Conservation (phyloP, 1,139 yeast species). For the Yamadazyma triangularis region DNA sequence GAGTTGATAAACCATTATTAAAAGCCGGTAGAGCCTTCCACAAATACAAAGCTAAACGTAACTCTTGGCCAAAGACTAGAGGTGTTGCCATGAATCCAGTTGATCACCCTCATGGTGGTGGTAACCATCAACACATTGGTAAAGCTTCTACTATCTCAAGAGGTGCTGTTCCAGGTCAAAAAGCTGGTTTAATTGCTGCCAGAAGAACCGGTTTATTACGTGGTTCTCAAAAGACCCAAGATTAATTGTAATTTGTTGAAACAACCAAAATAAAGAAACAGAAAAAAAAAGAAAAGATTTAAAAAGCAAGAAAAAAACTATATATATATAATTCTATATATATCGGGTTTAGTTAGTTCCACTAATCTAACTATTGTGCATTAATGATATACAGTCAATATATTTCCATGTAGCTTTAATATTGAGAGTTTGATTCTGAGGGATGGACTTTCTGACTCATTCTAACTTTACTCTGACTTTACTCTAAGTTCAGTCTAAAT, state of each 20-base stretch:
- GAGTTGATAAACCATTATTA: conserved; percentile 98
- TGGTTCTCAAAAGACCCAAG: conserved; percentile 99
- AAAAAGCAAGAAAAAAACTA: no score
- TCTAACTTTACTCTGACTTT: no score
- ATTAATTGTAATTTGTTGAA: conserved; percentile 37
- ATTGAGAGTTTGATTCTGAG: no score
- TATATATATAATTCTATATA: no score
- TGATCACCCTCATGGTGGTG: conserved; percentile 99
- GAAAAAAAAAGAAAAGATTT: conserved; percentile 29
- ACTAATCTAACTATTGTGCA: conserved; percentile 7
- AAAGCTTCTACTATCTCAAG: conserved; percentile 98
- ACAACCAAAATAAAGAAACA: no score
- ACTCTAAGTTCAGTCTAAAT: no score
- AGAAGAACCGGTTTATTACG: conserved; percentile 99
- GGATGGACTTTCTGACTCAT: neutral
- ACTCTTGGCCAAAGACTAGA: conserved; percentile 99
- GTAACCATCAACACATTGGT: conserved; percentile 99
- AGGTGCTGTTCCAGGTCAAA: conserved; percentile 99
- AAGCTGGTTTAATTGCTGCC: conserved; percentile 99
- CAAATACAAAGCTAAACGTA: conserved; percentile 97
- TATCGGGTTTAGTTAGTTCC: neutral
- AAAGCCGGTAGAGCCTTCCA: conserved; percentile 99
- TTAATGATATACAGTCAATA: conserved; percentile 6
- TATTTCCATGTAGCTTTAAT: neutral
- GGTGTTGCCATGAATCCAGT: conserved; percentile 99